Evolutionary conservation across 345 rosid genomes (phyloP), one percentile per base, ranked within the genome.

Genomic region (Corymbia maculata): DNA sequence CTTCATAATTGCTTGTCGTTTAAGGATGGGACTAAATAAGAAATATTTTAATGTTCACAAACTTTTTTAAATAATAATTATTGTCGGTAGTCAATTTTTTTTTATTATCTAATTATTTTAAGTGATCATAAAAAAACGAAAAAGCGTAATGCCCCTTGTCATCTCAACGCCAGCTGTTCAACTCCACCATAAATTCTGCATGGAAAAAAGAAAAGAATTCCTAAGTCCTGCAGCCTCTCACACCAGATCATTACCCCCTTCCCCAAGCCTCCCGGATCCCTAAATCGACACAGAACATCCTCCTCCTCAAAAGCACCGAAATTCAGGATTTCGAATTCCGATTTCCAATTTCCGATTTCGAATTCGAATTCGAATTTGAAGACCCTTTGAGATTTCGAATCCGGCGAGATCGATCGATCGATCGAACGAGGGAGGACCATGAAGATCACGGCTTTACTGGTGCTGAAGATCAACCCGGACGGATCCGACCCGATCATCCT

Each of bases 371-470:
- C 11, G 19, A 75, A 36, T 36, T 42, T 49, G 14, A 5, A 2
- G 21, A 75, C 84, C 49, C 84, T 4, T 75, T 42, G 14, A 10
- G 28, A 42, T 75, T 75, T 21, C 44, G 84, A 75, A 7, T 19
- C 49, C 61, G 61, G 22, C 61, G 61, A 55, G 61, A 55, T 55
- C 61, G 49, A 3, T 19, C 49, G 49, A 42, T 75, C 82, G 8
- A 36, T 70, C 82, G n/a, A 57, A 16, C 24, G 75, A 88, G 21
- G 14, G 53, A n/a, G 26, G 51, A 53, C 26, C 86, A 98, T 98
- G 99, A 98, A 97, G 98, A 96, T 98, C 94, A 98, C 99, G 79
- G 94, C 98, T 88, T 94, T 95, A 80, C 88, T 98, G 90, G 98
- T 97, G 87, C 92, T 98, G 92, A 97, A 94, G 89, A 92, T 94